Evolutionary conservation across 2,329 filamentous ascomycete genomes (phyloP).

Genomic region (Neonectria magnoliae): DNA sequence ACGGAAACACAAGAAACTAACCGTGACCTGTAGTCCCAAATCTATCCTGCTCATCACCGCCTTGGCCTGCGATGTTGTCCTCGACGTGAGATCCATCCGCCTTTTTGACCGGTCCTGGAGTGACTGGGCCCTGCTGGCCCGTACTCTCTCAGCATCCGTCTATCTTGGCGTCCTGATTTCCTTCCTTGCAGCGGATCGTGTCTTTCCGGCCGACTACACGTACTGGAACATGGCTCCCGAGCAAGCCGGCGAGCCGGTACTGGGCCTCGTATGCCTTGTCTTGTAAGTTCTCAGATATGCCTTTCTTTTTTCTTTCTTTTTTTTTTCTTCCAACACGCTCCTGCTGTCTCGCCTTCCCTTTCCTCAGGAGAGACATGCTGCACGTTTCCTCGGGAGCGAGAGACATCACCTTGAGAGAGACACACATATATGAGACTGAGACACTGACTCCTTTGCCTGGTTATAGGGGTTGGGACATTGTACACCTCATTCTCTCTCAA

Average conservation of each 20-base stretch:
- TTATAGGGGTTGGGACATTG: slow-evolving; percentile 37
- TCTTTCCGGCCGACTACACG: slow-evolving; percentile 49
- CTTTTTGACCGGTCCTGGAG: slow-evolving; percentile 45
- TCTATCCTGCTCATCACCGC: slow-evolving; percentile 46
- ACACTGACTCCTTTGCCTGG: slow-evolving; percentile 17
- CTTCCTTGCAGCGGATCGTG: slow-evolving; percentile 48
- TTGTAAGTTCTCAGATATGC: slow-evolving; percentile 40
- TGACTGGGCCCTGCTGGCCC: slow-evolving; percentile 45
- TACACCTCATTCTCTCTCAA: slow-evolving; percentile 37
- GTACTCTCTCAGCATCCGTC: slow-evolving; percentile 44
- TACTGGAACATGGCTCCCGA: slow-evolving; percentile 49
- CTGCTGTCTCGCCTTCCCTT: background rate
- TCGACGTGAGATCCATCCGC: slow-evolving; percentile 50
- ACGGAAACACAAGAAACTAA: background rate
- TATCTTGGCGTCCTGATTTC: slow-evolving; percentile 50
- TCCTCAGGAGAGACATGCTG: background rate
- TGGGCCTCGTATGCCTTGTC: slow-evolving; percentile 50
- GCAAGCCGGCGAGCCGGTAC: slow-evolving; percentile 46
- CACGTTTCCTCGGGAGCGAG: background rate
- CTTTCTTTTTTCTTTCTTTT: background rate
- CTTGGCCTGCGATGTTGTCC: slow-evolving; percentile 47
- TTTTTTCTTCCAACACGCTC: too few relatives aligned
- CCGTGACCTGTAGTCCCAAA: slow-evolving; percentile 24
- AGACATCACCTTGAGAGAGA: background rate
- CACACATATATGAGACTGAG: too few relatives aligned